phyloP scores from a whole-genome alignment of 2,329 filamentous ascomycete species.

The Dothideomycetes sp. region DNA sequence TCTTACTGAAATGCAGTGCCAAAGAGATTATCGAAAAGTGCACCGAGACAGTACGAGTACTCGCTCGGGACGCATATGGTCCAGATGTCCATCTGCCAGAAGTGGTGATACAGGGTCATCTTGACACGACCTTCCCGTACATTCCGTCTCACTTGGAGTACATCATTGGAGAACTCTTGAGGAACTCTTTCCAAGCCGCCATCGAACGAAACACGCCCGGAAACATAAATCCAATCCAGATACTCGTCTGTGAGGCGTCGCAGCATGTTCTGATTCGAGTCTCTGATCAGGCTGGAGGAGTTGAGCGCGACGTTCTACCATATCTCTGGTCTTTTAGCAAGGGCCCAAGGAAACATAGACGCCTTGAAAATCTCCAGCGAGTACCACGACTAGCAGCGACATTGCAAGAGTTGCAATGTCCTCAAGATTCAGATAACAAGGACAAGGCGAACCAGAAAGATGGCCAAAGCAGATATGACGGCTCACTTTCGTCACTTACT shows the following conservation, averaged over 20 bases:
- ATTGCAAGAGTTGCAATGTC: conserved; percentile 65
- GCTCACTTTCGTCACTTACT: conserved; percentile 69
- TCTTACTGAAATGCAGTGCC: conserved; percentile 87
- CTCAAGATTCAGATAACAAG: conserved; percentile 1
- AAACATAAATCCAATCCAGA: conserved; percentile 63
- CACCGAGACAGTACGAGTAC: conserved; percentile 60
- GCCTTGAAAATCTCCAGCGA: conserved; percentile 72
- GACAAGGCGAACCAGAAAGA: conserved; percentile 2
- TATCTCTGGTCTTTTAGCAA: conserved; percentile 97
- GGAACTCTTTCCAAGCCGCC: conserved; percentile 89
- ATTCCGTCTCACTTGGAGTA: conserved; percentile 82
- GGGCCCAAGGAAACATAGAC: conserved; percentile 64
- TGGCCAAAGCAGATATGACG: conserved; percentile 30
- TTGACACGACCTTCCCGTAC: conserved; percentile 87
- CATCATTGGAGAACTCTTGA: conserved; percentile 86
- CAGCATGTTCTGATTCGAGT: conserved; percentile 95
- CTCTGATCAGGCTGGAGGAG: conserved; percentile 88
- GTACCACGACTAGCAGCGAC: conserved; percentile 91
- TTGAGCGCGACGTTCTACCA: conserved; percentile 72
- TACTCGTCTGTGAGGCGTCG: conserved; percentile 85
- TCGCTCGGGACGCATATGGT: conserved; percentile 67
- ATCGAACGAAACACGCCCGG: conserved; percentile 64
- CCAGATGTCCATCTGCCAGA: conserved; percentile 62
- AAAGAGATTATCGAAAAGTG: conserved; percentile 80
- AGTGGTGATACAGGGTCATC: conserved; percentile 72